Conservation (phyloP, 805 yeast species). For the Ogataea dorogensis region DNA sequence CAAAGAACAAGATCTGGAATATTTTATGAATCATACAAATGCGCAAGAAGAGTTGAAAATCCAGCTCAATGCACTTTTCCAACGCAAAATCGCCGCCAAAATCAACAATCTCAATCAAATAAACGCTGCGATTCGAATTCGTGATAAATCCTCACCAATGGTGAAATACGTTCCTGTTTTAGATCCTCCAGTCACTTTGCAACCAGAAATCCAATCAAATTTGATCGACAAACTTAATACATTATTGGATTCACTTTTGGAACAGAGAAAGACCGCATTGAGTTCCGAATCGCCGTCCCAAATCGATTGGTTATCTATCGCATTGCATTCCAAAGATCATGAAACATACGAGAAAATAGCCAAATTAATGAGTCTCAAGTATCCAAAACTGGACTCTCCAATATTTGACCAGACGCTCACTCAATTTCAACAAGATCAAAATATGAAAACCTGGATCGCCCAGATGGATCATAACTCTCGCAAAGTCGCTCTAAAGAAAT, state of each 20-base stretch:
- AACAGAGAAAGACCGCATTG: conserved; percentile 2
- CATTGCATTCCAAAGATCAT: conserved; percentile 12
- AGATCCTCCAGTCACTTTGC: conserved; percentile 26
- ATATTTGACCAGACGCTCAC: conserved; percentile 13
- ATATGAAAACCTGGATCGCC: conserved; percentile 1
- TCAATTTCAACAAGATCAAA: conserved; percentile 5
- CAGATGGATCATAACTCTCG: not conserved
- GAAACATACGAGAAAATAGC: conserved; percentile 11
- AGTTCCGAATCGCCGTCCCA: not conserved
- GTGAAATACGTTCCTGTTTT: conserved; percentile 19
- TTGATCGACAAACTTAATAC: conserved; percentile 19
- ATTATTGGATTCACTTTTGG: conserved; percentile 21
- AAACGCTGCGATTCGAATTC: conserved; percentile 9
- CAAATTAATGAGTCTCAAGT: conserved; percentile 17
- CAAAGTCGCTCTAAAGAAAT: not conserved
- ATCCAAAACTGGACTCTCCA: conserved; percentile 13
- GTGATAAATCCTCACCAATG: conserved; percentile 2
- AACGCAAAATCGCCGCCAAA: conserved; percentile 12
- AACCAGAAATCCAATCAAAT: conserved; percentile 13
- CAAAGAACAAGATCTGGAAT: conserved; percentile 13
- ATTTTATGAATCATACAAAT: conserved; percentile 11
- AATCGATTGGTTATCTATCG: conserved; percentile 16
- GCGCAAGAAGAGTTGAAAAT: conserved; percentile 17
- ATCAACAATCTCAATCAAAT: conserved; percentile 12
- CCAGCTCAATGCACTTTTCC: conserved; percentile 25